Percentiles rank a stretch among this genome's conserved stretches.
These are phyloP conservation scores for Byssothecium circinans DNA, from an alignment of 2,329 filamentous ascomycete genomes.

Conservation along the genomic window DNA sequence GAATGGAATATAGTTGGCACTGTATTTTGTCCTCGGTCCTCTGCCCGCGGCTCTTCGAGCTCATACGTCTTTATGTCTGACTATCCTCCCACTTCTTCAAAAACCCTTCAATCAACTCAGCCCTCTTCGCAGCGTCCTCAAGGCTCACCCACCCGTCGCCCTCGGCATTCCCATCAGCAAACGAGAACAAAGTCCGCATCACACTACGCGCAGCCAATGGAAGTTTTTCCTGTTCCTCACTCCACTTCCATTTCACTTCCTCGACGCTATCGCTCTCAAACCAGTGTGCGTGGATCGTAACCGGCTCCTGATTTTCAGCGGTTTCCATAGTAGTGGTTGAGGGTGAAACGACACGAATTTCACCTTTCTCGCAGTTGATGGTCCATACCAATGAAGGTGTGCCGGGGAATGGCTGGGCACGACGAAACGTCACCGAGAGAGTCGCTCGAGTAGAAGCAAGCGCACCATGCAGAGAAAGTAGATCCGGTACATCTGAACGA, in stretches of 20 bases:
- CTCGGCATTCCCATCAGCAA: slow-evolving; percentile 22
- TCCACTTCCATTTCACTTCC: slow-evolving; percentile 48
- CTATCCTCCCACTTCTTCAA: slow-evolving; percentile 6
- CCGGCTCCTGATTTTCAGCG: slow-evolving; percentile 35
- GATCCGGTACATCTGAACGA: slow-evolving; percentile 50
- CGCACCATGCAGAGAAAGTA: slow-evolving; percentile 43
- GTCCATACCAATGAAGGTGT: slow-evolving; percentile 53
- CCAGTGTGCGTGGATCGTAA: slow-evolving; percentile 55
- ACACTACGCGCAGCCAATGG: slow-evolving; percentile 22
- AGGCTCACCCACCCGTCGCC: slow-evolving; percentile 31
- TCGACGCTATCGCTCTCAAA: slow-evolving; percentile 52
- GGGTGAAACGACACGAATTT: slow-evolving; percentile 35
- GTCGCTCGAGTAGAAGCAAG: slow-evolving; percentile 41
- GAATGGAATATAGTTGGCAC: no score
- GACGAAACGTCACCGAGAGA: slow-evolving; percentile 50
- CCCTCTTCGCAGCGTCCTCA: slow-evolving; percentile 26
- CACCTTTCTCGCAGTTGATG: slow-evolving; percentile 50
- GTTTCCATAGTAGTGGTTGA: slow-evolving; percentile 20
- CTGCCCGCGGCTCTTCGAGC: no score
- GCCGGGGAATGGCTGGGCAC: slow-evolving; percentile 54
- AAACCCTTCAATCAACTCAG: slow-evolving; percentile 19
- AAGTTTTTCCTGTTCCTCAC: slow-evolving; percentile 37
- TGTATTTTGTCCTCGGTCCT: no score
- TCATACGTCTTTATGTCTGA: neutral
- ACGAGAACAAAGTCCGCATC: slow-evolving; percentile 19